Percentiles rank a stretch among this genome's conserved stretches.
Conservation (phyloP, 2,329 filamentous ascomycete species). For the Mycosphaerelloides madeirae region DNA sequence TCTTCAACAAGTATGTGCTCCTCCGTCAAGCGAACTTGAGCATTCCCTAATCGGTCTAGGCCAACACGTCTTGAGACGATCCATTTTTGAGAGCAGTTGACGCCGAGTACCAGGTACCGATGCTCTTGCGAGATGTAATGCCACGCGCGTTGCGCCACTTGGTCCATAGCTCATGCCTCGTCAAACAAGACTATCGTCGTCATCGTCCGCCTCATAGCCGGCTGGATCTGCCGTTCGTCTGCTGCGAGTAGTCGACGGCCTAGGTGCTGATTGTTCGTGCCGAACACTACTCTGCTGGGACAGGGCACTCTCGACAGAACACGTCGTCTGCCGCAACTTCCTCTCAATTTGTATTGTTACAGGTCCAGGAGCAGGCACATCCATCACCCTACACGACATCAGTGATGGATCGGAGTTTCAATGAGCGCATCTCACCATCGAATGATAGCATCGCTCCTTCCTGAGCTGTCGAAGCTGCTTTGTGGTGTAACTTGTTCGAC, state of each 20-base stretch:
- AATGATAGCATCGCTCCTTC: constrained; percentile 10
- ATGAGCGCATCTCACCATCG: constrained; percentile 1
- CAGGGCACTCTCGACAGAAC: background rate
- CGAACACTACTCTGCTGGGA: background rate
- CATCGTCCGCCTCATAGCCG: constrained; percentile 9
- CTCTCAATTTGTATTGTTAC: constrained; percentile 6
- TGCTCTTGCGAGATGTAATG: too few relatives aligned
- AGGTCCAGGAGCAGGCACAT: constrained; percentile 2
- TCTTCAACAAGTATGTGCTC: too few relatives aligned
- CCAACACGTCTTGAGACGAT: too few relatives aligned
- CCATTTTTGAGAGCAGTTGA: too few relatives aligned
- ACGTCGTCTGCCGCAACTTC: constrained; percentile 3
- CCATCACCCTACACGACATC: constrained; percentile 2
- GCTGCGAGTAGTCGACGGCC: background rate
- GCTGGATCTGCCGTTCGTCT: constrained; percentile 3
- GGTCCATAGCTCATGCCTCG: too few relatives aligned
- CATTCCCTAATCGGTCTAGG: too few relatives aligned
- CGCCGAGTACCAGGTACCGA: too few relatives aligned
- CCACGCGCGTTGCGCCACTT: too few relatives aligned
- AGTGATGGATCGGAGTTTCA: background rate
- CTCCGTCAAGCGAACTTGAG: too few relatives aligned
- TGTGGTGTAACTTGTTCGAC: constrained; percentile 8
- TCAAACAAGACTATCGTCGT: constrained; percentile 3
- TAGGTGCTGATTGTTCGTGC: background rate
- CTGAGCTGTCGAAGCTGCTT: constrained; percentile 12